Conservation (phyloP, 1,139 yeast genomes). For the Casaregolazyma lundiana region DNA sequence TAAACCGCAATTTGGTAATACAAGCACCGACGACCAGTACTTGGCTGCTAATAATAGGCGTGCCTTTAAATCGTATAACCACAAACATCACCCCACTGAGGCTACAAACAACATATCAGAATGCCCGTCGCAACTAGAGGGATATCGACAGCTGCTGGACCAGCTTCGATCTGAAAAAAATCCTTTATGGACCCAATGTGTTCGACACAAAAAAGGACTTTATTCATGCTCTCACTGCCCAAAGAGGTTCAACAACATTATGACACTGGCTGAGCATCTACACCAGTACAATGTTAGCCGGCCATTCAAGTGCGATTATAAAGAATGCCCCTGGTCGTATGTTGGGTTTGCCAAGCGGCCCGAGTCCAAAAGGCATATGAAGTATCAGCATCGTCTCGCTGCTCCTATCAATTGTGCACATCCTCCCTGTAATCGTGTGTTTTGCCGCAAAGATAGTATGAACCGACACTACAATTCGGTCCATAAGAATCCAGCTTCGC, state of each 20-base stretch:
- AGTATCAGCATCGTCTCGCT: slow-evolving; percentile 44
- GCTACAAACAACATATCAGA: not conserved
- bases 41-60: too few species aligned
- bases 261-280: slow-evolving; percentile 44
- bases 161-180: slow-evolving; percentile 4
- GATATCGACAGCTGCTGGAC: slow-evolving; percentile 1
- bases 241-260: slow-evolving; percentile 38
- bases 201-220: slow-evolving; percentile 41
- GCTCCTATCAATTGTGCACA: slow-evolving; percentile 29
- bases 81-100: too few species aligned
- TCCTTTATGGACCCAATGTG: slow-evolving; percentile 16
- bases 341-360: slow-evolving; percentile 58
- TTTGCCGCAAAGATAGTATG: slow-evolving; percentile 43
- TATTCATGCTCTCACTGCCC: slow-evolving; percentile 52
- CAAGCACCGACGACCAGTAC: too few species aligned
- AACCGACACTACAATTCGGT: slow-evolving; percentile 21
- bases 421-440: slow-evolving; percentile 47
- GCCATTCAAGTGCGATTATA: slow-evolving; percentile 48
- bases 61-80: too few species aligned
- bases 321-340: slow-evolving; percentile 56
- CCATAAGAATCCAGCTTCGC: slow-evolving; percentile 13
- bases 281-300: slow-evolving; percentile 42
- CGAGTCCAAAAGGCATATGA: slow-evolving; percentile 58
- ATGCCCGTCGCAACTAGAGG: not conserved
- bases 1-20: too few species aligned